Evolutionary conservation across 805 yeast genomes (phyloP).

Genomic region (Saccharomycopsis microspora): DNA sequence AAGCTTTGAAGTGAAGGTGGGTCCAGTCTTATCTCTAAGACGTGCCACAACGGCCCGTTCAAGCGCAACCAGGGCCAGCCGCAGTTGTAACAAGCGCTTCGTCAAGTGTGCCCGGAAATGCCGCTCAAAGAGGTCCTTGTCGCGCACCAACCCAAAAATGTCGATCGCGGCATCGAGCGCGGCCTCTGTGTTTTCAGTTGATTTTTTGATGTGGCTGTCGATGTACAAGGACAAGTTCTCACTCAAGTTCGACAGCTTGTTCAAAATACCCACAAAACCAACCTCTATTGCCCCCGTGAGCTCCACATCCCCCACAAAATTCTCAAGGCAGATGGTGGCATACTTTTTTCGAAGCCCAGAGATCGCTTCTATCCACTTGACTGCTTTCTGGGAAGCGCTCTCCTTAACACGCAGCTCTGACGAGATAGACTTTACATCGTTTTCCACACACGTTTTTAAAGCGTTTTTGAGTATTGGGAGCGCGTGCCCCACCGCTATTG

Average conservation of each 20-base stretch:
- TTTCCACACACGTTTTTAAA: too few relatives aligned
- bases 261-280: constrained; percentile 49
- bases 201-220: constrained; percentile 12
- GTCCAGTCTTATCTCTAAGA: constrained; percentile 67
- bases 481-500: too few relatives aligned
- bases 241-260: constrained; percentile 19
- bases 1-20: constrained; percentile 64
- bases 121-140: constrained; percentile 78
- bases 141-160: constrained; percentile 58
- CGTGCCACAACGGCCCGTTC: constrained; percentile 61
- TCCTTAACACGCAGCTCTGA: constrained; percentile 17
- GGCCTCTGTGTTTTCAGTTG: constrained; percentile 31
- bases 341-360: constrained; percentile 40
- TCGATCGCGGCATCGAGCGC: constrained; percentile 44
- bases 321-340: constrained; percentile 32
- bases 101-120: constrained; percentile 82
- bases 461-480: too few relatives aligned
- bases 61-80: constrained; percentile 33
- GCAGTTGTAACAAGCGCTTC: constrained; percentile 50
- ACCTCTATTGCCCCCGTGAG: constrained; percentile 45
- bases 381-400: constrained; percentile 41
- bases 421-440: too few relatives aligned
- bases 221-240: constrained; percentile 8
- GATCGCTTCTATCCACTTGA: constrained; percentile 55
- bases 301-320: constrained; percentile 38